Percentiles rank a stretch among this genome's conserved stretches.
These are phyloP conservation scores for Coniferiporia weirii DNA, from an alignment of 1,284 basidiomycete species.

Conservation along the genomic window DNA sequence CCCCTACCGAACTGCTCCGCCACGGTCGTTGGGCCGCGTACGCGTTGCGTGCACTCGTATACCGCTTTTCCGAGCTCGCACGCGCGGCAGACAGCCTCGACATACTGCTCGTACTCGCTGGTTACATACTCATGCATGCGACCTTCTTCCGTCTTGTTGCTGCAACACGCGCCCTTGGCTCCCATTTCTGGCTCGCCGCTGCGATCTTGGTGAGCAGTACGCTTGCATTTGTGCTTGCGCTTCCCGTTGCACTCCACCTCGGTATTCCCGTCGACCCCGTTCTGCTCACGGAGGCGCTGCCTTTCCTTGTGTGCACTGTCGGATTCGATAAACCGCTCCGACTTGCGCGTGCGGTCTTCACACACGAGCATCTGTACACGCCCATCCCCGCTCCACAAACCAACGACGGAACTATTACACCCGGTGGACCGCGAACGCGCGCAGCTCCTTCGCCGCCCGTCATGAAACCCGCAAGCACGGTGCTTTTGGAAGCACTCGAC, in stretches of 20 bases:
- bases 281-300: slow-evolving; percentile 89
- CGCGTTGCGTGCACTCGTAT: slow-evolving; percentile 71
- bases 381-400: slow-evolving; percentile 29
- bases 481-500: slow-evolving; percentile 81
- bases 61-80: slow-evolving; percentile 83
- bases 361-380: slow-evolving; percentile 69
- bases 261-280: slow-evolving; percentile 90
- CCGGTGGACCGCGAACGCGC: neutral
- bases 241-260: slow-evolving; percentile 81
- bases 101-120: slow-evolving; percentile 92
- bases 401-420: slow-evolving; percentile 11
- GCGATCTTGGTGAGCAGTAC: slow-evolving; percentile 83
- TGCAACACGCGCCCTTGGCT: slow-evolving; percentile 82
- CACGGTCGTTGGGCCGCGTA: slow-evolving; percentile 82
- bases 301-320: slow-evolving; percentile 96
- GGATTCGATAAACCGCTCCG: slow-evolving; percentile 97
- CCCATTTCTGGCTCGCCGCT: slow-evolving; percentile 84
- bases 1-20: slow-evolving; percentile 27
- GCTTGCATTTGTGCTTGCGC: slow-evolving; percentile 83
- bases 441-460: slow-evolving; percentile 22
- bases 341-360: slow-evolving; percentile 87
- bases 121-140: slow-evolving; percentile 93
- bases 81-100: slow-evolving; percentile 94
- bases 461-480: slow-evolving; percentile 75
- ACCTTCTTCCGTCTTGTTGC: slow-evolving; percentile 90